phyloP scores from a whole-genome alignment of 2,329 filamentous ascomycete species.

The Microthyrium microscopicum region DNA sequence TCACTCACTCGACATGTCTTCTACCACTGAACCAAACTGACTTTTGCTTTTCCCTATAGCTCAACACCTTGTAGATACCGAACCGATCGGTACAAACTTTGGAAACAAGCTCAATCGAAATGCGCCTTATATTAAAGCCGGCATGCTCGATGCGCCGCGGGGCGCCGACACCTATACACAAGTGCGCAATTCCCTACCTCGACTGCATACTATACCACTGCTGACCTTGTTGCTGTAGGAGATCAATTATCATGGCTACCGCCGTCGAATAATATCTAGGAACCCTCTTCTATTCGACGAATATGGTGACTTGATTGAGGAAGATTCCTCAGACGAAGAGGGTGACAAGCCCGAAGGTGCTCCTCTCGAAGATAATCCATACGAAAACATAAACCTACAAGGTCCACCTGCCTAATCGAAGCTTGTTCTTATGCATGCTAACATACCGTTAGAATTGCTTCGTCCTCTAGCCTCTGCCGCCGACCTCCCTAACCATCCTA shows the following conservation, averaged over 20 bases:
- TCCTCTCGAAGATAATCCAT: slow-evolving; percentile 55
- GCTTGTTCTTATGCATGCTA: slow-evolving; percentile 13
- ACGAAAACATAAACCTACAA: slow-evolving; percentile 54
- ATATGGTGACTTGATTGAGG: slow-evolving; percentile 61
- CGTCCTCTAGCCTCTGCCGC: slow-evolving; percentile 59
- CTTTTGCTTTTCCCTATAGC: slow-evolving; percentile 30
- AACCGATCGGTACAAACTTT: slow-evolving; percentile 54
- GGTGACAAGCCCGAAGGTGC: slow-evolving; percentile 49
- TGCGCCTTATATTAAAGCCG: slow-evolving; percentile 53
- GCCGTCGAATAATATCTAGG: slow-evolving; percentile 54
- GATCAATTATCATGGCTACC: slow-evolving; percentile 58
- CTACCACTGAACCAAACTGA: background rate
- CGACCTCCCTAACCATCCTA: slow-evolving; percentile 58
- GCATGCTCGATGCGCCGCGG: slow-evolving; percentile 50
- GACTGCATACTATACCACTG: slow-evolving; percentile 9
- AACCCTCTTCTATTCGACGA: slow-evolving; percentile 60
- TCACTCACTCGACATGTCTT: background rate
- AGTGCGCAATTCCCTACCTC: background rate
- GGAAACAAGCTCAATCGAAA: slow-evolving; percentile 66
- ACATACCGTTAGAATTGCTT: slow-evolving; percentile 42
- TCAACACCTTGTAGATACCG: slow-evolving; percentile 60
- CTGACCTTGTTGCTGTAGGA: slow-evolving; percentile 30
- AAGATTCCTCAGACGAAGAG: no score
- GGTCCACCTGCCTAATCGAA: slow-evolving; percentile 27
- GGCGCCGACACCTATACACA: background rate